phyloP scores from a whole-genome alignment of 345 rosid species.

The Angophora floribunda region DNA sequence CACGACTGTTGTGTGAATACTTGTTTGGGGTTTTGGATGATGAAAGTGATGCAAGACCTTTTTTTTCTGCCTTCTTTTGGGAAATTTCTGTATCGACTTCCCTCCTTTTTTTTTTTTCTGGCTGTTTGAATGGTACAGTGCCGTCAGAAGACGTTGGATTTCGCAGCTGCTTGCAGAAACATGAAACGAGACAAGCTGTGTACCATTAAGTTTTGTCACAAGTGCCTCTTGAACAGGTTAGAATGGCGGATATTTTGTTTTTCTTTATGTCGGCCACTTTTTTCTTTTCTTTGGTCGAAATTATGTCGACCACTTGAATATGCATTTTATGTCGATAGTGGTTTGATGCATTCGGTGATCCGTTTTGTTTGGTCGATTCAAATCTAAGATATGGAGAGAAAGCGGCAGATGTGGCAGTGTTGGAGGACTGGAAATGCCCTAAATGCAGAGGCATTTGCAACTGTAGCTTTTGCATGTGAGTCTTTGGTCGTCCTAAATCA shows the following conservation, averaged over 20 bases:
- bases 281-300: too few relatives aligned
- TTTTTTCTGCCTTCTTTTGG: not conserved
- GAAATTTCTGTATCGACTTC: not conserved
- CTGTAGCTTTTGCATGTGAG: slow-evolving; percentile 81
- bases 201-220: slow-evolving; percentile 43
- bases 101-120: not conserved
- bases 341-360: not conserved
- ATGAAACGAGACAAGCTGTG: slow-evolving; percentile 29
- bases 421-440: slow-evolving; percentile 64
- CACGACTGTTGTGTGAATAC: too few relatives aligned
- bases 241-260: not conserved
- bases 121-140: slow-evolving; percentile 37
- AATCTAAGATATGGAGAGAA: slow-evolving; percentile 62
- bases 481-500: not conserved
- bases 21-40: not conserved
- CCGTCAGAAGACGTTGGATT: slow-evolving; percentile 61
- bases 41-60: not conserved
- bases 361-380: not conserved
- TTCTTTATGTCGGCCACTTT: not conserved
- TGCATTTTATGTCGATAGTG: not conserved
- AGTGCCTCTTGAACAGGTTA: slow-evolving; percentile 69
- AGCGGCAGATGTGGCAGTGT: slow-evolving; percentile 34
- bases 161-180: slow-evolving; percentile 42
- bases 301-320: not conserved
- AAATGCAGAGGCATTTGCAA: slow-evolving; percentile 79